Evolutionary conservation across 2,329 filamentous ascomycete genomes (phyloP).

Genomic region (Aspergillus chevalieri): DNA sequence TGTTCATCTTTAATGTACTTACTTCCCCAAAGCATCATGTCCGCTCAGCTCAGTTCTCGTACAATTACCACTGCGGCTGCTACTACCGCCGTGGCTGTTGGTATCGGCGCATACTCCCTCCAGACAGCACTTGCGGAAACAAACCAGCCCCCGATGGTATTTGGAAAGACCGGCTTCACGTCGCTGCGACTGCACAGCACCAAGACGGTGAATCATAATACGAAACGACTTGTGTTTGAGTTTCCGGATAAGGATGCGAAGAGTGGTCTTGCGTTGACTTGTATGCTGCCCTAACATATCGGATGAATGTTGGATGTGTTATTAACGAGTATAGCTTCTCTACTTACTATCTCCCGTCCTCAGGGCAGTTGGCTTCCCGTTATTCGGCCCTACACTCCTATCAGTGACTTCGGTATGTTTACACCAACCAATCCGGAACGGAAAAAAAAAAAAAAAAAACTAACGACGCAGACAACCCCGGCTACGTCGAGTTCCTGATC

Average conservation of each 20-base stretch:
- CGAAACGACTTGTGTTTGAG: conserved; percentile 53
- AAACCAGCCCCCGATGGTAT: conserved; percentile 4
- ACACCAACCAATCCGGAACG: neutral
- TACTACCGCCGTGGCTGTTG: neutral
- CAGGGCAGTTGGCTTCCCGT: conserved; percentile 53
- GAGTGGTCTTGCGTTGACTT: conserved; percentile 41
- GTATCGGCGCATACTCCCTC: conserved; percentile 4
- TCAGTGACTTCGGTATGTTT: conserved; percentile 46
- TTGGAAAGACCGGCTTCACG: conserved; percentile 30
- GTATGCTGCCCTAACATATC: conserved; percentile 1
- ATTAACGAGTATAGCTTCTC: conserved; percentile 37
- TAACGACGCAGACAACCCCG: conserved; percentile 45
- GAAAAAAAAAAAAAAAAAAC: conserved; percentile 2
- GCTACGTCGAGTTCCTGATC: conserved; percentile 58
- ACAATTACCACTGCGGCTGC: neutral
- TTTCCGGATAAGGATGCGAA: conserved; percentile 44
- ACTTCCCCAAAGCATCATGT: no score
- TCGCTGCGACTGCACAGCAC: conserved; percentile 47
- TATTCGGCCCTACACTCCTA: conserved; percentile 61
- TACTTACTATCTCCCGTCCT: conserved; percentile 57
- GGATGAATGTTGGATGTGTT: no score
- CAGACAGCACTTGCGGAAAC: conserved; percentile 7
- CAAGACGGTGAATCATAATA: conserved; percentile 54
- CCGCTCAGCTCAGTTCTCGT: no score
- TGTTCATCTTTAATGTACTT: no score